Conservation (phyloP, 1,284 basidiomycete genomes). For the Tilletia horrida region DNA sequence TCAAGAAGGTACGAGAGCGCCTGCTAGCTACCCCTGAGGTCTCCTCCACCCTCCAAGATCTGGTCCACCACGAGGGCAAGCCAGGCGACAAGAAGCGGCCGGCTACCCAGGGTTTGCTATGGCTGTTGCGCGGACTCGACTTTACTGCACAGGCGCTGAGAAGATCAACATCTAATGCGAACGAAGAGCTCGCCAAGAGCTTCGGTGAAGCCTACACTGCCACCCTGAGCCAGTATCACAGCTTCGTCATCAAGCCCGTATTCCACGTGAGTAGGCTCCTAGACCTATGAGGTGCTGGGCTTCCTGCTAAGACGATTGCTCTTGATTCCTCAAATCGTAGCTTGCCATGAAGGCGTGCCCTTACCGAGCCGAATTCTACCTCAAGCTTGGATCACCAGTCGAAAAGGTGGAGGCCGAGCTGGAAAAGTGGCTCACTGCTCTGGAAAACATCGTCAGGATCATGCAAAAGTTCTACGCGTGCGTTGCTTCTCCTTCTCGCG, state of each 20-base stretch:
- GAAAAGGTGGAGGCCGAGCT: slow-evolving; percentile 71
- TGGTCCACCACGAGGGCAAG: slow-evolving; percentile 77
- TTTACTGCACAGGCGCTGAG: slow-evolving; percentile 86
- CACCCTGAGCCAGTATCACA: slow-evolving; percentile 81
- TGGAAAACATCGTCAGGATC: slow-evolving; percentile 69
- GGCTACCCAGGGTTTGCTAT: slow-evolving; percentile 87
- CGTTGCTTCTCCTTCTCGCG: slow-evolving; percentile 17
- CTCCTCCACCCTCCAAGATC: slow-evolving; percentile 75
- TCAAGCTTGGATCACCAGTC: slow-evolving; percentile 73
- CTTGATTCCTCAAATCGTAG: slow-evolving; percentile 56
- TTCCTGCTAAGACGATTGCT: slow-evolving; percentile 8
- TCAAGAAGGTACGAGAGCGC: slow-evolving; percentile 70
- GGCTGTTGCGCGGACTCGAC: slow-evolving; percentile 82
- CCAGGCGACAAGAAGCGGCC: slow-evolving; percentile 73
- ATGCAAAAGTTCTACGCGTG: slow-evolving; percentile 67
- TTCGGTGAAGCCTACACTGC: slow-evolving; percentile 80
- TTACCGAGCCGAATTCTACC: slow-evolving; percentile 82
- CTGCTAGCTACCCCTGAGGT: slow-evolving; percentile 67
- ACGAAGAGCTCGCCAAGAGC: slow-evolving; percentile 69
- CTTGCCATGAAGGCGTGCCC: slow-evolving; percentile 97
- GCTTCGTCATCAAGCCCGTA: slow-evolving; percentile 77
- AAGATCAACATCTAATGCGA: slow-evolving; percentile 67
- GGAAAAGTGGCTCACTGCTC: slow-evolving; percentile 71
- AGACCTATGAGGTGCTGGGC: no score
- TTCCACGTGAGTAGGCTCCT: slow-evolving; percentile 62